These are phyloP conservation scores for Candida maesae DNA, from an alignment of 805 yeast species.

Conservation along the genomic window DNA sequence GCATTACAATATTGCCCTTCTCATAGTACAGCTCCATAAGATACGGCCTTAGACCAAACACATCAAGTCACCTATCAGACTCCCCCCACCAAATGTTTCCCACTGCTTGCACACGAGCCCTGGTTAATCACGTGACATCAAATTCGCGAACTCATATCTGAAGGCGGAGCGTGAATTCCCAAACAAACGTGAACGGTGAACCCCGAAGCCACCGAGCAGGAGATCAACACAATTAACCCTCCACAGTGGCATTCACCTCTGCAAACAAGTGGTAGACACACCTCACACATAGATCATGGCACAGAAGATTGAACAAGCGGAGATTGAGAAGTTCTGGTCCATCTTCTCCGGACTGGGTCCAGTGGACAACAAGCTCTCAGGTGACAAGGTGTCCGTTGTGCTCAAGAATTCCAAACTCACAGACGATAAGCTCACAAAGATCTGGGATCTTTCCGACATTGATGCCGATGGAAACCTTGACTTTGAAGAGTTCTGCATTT, in stretches of 20 bases:
- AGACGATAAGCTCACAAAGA: conserved; percentile 70
- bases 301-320: conserved; percentile 88
- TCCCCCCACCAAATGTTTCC: background rate
- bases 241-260: background rate
- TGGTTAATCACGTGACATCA: too few relatives aligned
- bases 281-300: conserved; percentile 18
- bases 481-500: conserved; percentile 96
- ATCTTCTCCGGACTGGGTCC: conserved; percentile 91
- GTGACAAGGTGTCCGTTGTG: conserved; percentile 81
- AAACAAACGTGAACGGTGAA: background rate
- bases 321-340: conserved; percentile 96
- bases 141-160: background rate
- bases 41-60: too few relatives aligned
- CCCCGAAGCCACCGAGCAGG: background rate
- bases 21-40: too few relatives aligned
- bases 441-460: conserved; percentile 92
- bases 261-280: background rate
- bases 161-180: too few relatives aligned
- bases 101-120: background rate
- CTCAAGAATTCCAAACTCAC: conserved; percentile 83
- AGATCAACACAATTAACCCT: background rate
- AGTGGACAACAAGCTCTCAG: conserved; percentile 69
- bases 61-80: too few relatives aligned
- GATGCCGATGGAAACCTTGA: conserved; percentile 90
- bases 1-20: too few relatives aligned